A percentile compares a stretch with the other conserved stretches of the same genome.
Evolutionary conservation across 441 rosid genomes (phyloP).

Genomic region (Erysimum cheiri): DNA sequence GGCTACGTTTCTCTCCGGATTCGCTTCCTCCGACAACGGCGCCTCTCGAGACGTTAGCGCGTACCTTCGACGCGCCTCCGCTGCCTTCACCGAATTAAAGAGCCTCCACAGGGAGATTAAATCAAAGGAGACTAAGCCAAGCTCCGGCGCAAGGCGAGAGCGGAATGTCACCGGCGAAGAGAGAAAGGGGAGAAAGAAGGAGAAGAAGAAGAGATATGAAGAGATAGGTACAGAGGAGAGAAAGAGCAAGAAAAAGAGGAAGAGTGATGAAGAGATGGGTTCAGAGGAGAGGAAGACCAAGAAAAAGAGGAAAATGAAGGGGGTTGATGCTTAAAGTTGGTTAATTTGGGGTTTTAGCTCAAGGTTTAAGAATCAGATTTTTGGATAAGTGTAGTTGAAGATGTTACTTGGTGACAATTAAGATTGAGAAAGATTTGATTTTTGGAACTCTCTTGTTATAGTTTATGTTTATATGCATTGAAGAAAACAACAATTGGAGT

Average conservation of each 20-base stretch:
- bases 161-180: conserved; percentile 6
- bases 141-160: conserved; percentile 23
- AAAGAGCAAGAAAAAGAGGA: conserved; percentile 44
- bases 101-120: conserved; percentile 51
- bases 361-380: conserved; percentile 21
- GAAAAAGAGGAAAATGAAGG: conserved; percentile 49
- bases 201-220: conserved; percentile 1
- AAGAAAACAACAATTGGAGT: not conserved
- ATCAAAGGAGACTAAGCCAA: conserved; percentile 39
- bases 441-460: conserved; percentile 22
- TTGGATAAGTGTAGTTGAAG: conserved; percentile 13
- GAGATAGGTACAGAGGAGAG: conserved; percentile 35
- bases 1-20: conserved; percentile 57
- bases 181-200: conserved; percentile 39
- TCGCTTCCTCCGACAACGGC: conserved; percentile 56
- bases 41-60: conserved; percentile 65
- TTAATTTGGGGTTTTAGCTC: conserved; percentile 34
- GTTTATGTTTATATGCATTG: conserved; percentile 21
- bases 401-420: conserved; percentile 19
- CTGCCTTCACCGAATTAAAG: conserved; percentile 56
- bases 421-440: conserved; percentile 29
- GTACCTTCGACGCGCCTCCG: conserved; percentile 62
- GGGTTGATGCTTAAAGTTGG: conserved; percentile 38
- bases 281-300: conserved; percentile 48
- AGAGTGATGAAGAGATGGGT: conserved; percentile 42